Evolutionary conservation across 2,329 filamentous ascomycete species (phyloP), one percentile per base, ranked within the genome.

Genomic region (Talaromyces amestolkiae): DNA sequence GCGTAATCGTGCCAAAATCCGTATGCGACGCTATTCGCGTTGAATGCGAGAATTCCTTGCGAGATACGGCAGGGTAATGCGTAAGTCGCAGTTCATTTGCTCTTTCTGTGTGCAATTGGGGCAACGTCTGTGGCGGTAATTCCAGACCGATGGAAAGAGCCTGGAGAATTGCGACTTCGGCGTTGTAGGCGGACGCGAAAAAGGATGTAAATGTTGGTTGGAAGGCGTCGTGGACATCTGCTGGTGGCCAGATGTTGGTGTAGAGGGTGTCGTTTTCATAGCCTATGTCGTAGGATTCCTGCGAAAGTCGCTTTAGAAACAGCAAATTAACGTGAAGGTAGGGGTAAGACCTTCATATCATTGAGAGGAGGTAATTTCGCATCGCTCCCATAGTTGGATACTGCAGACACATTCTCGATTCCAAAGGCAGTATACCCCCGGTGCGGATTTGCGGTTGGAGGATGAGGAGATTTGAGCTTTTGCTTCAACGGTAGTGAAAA

Each of bases 81-180:
- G 92, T 81, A 69, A 92, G 77, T 3, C 90, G 83, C 69, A 92
- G 78, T 1, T 83, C 89, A 53, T 62, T 62, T 10, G 60, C 60
- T 15, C 41, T 22, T 71, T 90, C 89, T 72, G 89, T 86, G 45
- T 62, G 60, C 13, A 61, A 7, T 85, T 86, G 4, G 80, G 85
- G 69, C 89, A 0, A 90, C 87, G 73, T 85, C 93, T 5, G 72
- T 68, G 72, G 94, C 90, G 71, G 95, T 95, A 83, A 43, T 19
- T 43, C 45, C 5, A 61, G 45, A 15, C 59, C 59, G 7, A 61
- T 41, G 15, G 59, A 49, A 88, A 93, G 31, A n/a, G 64, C 53
- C 19, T 63, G 47, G 1, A 61, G 43, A 13, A 65, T 35, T 3
- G 22, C 58, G 0, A 65, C 17, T 22, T 65, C 63, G 45, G 54